Conservation (phyloP, 805 yeast species). For the Myxozyma monticola region DNA sequence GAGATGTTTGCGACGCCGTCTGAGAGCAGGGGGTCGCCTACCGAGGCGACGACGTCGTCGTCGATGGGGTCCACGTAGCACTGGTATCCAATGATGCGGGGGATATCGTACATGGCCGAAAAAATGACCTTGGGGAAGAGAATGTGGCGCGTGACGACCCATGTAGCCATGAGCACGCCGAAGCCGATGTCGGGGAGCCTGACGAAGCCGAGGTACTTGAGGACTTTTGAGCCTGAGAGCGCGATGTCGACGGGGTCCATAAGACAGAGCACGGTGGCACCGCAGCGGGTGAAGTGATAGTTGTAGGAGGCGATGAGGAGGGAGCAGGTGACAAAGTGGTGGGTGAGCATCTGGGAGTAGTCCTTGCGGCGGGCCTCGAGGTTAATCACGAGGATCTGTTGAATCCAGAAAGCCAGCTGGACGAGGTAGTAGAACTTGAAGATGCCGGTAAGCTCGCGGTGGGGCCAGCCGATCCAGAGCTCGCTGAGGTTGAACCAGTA, state of each 20-base stretch:
- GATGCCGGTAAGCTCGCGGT: conserved; percentile 51
- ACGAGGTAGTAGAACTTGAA: conserved; percentile 71
- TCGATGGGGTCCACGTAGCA: conserved; percentile 22
- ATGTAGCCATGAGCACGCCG: conserved; percentile 60
- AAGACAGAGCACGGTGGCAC: conserved; percentile 70
- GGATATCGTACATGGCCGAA: conserved; percentile 54
- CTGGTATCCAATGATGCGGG: conserved; percentile 42
- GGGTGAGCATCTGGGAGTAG: conserved; percentile 80
- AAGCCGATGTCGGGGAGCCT: conserved; percentile 68
- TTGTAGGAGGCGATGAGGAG: conserved; percentile 71
- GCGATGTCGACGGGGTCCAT: conserved; percentile 84
- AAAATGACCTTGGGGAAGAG: conserved; percentile 65
- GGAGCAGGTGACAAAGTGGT: conserved; percentile 76
- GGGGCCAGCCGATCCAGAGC: conserved; percentile 74
- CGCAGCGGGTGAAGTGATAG: conserved; percentile 71
- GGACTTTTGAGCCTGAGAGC: conserved; percentile 70
- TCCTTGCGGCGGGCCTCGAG: conserved; percentile 81
- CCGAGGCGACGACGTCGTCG: conserved; percentile 16
- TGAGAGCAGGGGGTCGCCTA: conserved; percentile 9
- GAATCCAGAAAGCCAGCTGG: conserved; percentile 76
- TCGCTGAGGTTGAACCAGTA: conserved; percentile 60
- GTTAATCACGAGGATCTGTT: conserved; percentile 73
- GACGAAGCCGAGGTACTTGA: conserved; percentile 67
- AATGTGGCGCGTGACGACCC: conserved; percentile 75
- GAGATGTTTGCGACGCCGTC: conserved; percentile 7